Base-by-base conservation (phyloP, 2,329 filamentous ascomycete species). In the Ceratocystis albifundus region DNA sequence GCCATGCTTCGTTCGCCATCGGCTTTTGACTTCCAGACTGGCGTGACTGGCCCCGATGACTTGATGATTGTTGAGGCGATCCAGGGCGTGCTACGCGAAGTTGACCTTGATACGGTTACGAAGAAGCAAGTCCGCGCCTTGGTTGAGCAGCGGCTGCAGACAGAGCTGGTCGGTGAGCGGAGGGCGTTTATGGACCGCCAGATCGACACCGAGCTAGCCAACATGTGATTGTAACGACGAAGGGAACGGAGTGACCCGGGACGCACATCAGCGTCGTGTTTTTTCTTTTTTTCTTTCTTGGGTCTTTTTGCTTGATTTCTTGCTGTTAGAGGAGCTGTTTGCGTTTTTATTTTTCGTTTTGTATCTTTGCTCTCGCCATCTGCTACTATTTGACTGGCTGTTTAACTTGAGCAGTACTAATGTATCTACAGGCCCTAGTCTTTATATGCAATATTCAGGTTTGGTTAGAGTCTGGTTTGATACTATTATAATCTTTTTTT, bases 91-190 rank as follows among this genome's bases (percentile, higher is more conserved):
- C 80, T 99, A 69, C 78, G 81, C 17, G 93, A 96, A 72, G 91
- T 96, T 0, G 93, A 99, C 75, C 80, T 99, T 53, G 94, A 99
- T 74, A 93, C 84, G n/a, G 90, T 97, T 61, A 99, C 94, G 5
- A 99, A 97, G 85, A 99, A 99, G 79, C 93, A 97, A 78, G 88
- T 94, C 66, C 83, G 89, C 63, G 92, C 89, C 2, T 82, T 97
- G 57, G 91, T 96, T 12, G 94, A 99, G 78, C 91, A 96, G 79
- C 84, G 92, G 72, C 77, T 99, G 69, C 93, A 96, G 78, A 93
- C 89, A 3, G 91, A 96, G 74, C 81, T 97, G 67, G 81, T 84
- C 0, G 92, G 91, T 25, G 92, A 96, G 76, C 87, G 90, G 75
- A 86, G 88, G 74, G 86, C 86, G 17, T 97, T 96, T 78, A 85